Evolutionary conservation across 495 filamentous ascomycete genomes (phyloP), one percentile per base, ranked within the genome.

Genomic region (Penicillium malachiteum): DNA sequence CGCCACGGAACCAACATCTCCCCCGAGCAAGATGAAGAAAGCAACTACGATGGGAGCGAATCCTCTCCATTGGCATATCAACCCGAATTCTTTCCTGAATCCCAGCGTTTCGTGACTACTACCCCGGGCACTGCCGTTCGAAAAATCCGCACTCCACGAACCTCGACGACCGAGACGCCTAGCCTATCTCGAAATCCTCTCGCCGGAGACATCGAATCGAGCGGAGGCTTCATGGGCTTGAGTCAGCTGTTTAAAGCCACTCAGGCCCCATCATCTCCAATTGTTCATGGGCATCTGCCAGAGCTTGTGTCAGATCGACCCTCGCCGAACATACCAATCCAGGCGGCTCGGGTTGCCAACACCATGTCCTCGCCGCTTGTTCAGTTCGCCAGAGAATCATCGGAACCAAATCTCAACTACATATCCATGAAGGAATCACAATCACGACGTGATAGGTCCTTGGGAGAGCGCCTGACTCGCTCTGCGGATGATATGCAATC

Each of bases 361-460:
- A 55, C 60, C 14, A 42, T 75, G 0, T 80, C 77, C 2, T 81
- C 79, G 11, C 79, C 79, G 3, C 59, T 69, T 34, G 64, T 63
- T 21, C 50, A 63, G 6, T 71, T 78, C 30, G 59, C 63, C 9
- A 67, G 71, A 9, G 72, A 76, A 6, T 72, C 73, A 7, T 78
- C 75, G 0, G 79, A 78, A 41, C 73, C 77, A 1, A 73, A 78
- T n/a, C 42, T 74, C 17, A 72, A 67, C 34, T 81, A 82, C 56
- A 68, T 81, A 16, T 75, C 77, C 0, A 74, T 82, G 71, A 74
- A 79, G 26, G 77, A 81, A 53, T 82, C 79, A 11, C 79, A 82
- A 46, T 57, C 64, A 38, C 59, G 64, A 26, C 64, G 74, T 8
- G 65, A 78, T 30, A 69, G 52, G 44, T 58, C 62, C 7, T 47